Base-by-base conservation (phyloP, 139 green algal genomes). In the Zygnema circumcarinatum region DNA sequence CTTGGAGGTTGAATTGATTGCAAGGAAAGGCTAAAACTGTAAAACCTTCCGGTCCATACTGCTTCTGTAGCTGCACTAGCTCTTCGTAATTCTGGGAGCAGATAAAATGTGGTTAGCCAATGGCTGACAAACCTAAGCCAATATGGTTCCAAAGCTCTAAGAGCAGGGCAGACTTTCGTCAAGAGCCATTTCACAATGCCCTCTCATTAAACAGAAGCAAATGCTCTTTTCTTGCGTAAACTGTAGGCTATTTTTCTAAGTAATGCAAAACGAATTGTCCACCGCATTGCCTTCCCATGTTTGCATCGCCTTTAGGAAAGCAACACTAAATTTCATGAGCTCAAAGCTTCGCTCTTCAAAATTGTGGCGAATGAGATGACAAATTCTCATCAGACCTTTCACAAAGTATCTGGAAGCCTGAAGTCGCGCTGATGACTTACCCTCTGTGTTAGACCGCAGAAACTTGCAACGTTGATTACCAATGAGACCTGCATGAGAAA, bases 391-490 rank as follows among this genome's bases (percentile, higher is more conserved):
- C n/a, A n/a, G n/a, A n/a, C n/a, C n/a, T n/a, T n/a, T n/a, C n/a
- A n/a, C n/a, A n/a, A n/a, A n/a, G n/a, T n/a, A n/a, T n/a, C n/a
- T n/a, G n/a, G n/a, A n/a, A n/a, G n/a, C n/a, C n/a, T n/a, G n/a
- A n/a, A n/a, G n/a, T n/a, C n/a, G n/a, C n/a, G n/a, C n/a, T n/a
- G n/a, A n/a, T n/a, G 3, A n/a, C 35, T 16, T 67, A 87, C 74
- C 38, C 29, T 79, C 73, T 88, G 42, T 0, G 83, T 88, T 29
- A 88, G 76, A 1, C 83, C 83, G 0, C 83, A 88, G 38, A 84
- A 78, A 22, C 76, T 88, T n/a, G 83, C 83, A 29, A 88, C 83
- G 75, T 88, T 88, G 35, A 88, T 41, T n/a, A 88, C 83, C n/a
- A 88, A 36, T 3, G 76, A 81, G 25, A 86, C 54, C 80, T 86